Conservation (phyloP, 768 basidiomycete species). For the Kwoniella pini region DNA sequence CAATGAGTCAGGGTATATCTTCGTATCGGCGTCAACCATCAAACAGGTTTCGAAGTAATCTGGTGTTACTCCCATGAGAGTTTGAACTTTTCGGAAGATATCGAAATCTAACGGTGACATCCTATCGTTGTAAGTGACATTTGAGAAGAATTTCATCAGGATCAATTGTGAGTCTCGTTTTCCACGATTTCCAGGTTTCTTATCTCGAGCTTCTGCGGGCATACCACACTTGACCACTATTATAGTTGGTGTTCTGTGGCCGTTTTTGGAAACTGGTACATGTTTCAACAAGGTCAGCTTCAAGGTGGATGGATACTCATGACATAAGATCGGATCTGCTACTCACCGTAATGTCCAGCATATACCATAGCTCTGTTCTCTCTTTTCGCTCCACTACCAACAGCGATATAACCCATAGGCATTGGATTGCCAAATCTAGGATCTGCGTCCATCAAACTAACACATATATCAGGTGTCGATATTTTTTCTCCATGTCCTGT, state of each 20-base stretch:
- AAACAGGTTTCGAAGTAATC: slow-evolving; percentile 97
- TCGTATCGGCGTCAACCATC: slow-evolving; percentile 99
- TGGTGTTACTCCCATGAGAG: slow-evolving; percentile 97
- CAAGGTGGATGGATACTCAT: too few species aligned
- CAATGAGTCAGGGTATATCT: slow-evolving; percentile 86
- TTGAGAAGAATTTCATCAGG: slow-evolving; percentile 99
- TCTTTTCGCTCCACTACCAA: slow-evolving; percentile 83
- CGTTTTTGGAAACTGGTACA: slow-evolving; percentile 56
- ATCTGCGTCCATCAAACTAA: slow-evolving; percentile 85
- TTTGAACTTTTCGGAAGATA: slow-evolving; percentile 92
- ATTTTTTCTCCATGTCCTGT: slow-evolving; percentile 94
- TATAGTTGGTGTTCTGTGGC: slow-evolving; percentile 88
- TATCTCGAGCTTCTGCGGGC: slow-evolving; percentile 79
- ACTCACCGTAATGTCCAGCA: slow-evolving; percentile 97
- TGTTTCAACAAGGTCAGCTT: too few species aligned
- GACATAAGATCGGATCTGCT: neutral
- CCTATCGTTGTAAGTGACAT: slow-evolving; percentile 98
- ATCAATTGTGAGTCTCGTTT: slow-evolving; percentile 98
- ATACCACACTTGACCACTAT: slow-evolving; percentile 96
- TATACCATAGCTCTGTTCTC: slow-evolving; percentile 98
- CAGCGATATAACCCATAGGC: slow-evolving; percentile 89
- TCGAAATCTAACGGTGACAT: slow-evolving; percentile 98
- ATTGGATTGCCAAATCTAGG: slow-evolving; percentile 92
- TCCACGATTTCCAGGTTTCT: slow-evolving; percentile 96
- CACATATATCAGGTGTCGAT: slow-evolving; percentile 96